Conservation (phyloP, 2,329 filamentous ascomycete species). For the Paraphoma sp. region DNA sequence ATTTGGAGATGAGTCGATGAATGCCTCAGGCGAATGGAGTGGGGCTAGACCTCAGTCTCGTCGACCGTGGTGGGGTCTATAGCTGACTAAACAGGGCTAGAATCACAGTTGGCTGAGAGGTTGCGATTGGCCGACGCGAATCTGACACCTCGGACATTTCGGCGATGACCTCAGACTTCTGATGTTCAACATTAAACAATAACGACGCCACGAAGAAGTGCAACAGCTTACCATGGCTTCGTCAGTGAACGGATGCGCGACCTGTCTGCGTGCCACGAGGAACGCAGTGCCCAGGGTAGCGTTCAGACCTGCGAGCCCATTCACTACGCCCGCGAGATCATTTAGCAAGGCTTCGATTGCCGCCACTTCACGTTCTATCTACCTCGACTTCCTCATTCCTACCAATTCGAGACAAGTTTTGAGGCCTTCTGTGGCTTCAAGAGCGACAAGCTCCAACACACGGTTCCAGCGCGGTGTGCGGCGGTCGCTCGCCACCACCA, state of each 20-base stretch:
- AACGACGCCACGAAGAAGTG: slow-evolving; percentile 1
- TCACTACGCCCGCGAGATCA: slow-evolving; percentile 15
- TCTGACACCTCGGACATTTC: slow-evolving; percentile 8
- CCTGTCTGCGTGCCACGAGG: slow-evolving; percentile 36
- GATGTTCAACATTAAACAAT: not conserved
- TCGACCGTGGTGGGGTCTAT: slow-evolving; percentile 15
- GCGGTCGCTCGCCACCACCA: slow-evolving; percentile 43
- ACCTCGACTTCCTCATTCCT: slow-evolving; percentile 43
- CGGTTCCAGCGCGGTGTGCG: slow-evolving; percentile 41
- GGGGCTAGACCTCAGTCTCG: slow-evolving; percentile 6
- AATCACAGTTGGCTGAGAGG: not conserved
- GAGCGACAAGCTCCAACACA: not conserved
- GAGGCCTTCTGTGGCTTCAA: not conserved
- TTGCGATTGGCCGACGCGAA: not conserved
- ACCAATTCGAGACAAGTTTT: slow-evolving; percentile 7
- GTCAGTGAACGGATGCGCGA: slow-evolving; percentile 36
- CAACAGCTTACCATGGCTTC: slow-evolving; percentile 28
- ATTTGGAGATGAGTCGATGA: slow-evolving; percentile 3
- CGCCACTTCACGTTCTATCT: slow-evolving; percentile 31
- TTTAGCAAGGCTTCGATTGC: slow-evolving; percentile 25
- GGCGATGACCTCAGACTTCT: slow-evolving; percentile 20
- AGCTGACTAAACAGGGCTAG: slow-evolving; percentile 16
- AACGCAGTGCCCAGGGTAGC: not conserved
- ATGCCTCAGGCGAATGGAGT: slow-evolving; percentile 5
- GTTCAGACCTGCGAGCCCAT: slow-evolving; percentile 5